Percentiles rank a stretch among this genome's conserved stretches.
Evolutionary conservation across 2,329 filamentous ascomycete genomes (phyloP).

Genomic region (Aspergillus luchuensis): DNA sequence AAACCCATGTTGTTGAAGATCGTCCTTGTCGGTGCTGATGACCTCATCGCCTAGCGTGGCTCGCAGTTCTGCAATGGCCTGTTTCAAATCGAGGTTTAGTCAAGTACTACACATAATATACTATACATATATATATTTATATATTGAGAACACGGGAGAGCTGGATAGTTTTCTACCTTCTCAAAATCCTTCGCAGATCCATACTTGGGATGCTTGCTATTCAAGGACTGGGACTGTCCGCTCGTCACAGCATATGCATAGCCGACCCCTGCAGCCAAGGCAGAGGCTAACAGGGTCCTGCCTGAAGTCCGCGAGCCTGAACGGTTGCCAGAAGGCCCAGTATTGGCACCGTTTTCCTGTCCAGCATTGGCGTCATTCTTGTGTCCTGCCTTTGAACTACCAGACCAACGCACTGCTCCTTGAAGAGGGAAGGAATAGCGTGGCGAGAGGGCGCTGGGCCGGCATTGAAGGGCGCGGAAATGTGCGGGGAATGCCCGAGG

Average conservation of each 20-base stretch:
- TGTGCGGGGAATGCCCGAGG: constrained; percentile 30
- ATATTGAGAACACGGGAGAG: not conserved
- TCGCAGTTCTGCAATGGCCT: constrained; percentile 61
- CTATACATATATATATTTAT: not conserved
- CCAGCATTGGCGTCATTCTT: constrained; percentile 8
- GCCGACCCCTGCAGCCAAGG: constrained; percentile 54
- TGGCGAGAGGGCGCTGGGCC: constrained; percentile 22
- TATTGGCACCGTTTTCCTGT: constrained; percentile 17
- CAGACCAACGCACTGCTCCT: constrained; percentile 23
- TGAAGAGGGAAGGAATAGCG: constrained; percentile 9
- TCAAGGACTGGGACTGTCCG: constrained; percentile 21
- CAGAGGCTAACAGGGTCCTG: constrained; percentile 51
- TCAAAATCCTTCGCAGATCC: constrained; percentile 42
- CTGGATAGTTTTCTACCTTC: constrained; percentile 32
- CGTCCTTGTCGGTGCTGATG: constrained; percentile 66
- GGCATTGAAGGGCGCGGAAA: constrained; percentile 28
- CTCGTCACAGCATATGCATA: constrained; percentile 54
- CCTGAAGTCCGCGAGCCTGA: constrained; percentile 48
- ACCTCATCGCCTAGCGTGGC: constrained; percentile 57
- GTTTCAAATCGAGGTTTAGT: constrained; percentile 6
- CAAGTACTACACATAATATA: too few relatives aligned
- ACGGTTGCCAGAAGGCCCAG: constrained; percentile 17
- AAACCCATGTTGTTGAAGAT: constrained; percentile 65
- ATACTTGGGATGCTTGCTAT: constrained; percentile 36
- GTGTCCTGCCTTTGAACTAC: constrained; percentile 18